A percentile compares a stretch with the other conserved stretches of the same genome.
Conservation (phyloP, 2,329 filamentous ascomycete species). For the Fusarium chlamydosporum region DNA sequence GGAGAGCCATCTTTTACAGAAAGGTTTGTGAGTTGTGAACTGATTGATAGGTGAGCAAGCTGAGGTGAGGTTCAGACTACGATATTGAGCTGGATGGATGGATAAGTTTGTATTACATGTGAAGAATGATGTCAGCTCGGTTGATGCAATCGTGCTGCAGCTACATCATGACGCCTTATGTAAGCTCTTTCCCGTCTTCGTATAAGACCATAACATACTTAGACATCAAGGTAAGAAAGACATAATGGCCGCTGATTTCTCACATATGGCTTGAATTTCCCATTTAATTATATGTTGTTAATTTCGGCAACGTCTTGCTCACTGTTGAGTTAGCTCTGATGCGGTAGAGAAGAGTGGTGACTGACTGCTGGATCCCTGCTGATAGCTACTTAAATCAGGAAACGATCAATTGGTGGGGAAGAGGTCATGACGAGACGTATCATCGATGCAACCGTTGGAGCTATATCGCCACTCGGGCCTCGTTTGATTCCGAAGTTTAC, state of each 20-base stretch:
- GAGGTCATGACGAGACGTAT: conserved; percentile 8
- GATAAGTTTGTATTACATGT: conserved; percentile 12
- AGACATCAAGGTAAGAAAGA: conserved; percentile 6
- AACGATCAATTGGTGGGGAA: conserved; percentile 6
- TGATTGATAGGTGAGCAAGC: not conserved
- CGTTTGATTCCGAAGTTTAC: conserved; percentile 27
- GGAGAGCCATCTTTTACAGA: conserved; percentile 73
- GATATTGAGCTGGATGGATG: not conserved
- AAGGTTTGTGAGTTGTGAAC: not conserved
- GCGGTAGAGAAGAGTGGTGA: not conserved
- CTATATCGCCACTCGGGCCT: conserved; percentile 20
- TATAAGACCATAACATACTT: not conserved
- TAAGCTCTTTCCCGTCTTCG: conserved; percentile 21
- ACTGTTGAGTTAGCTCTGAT: not conserved
- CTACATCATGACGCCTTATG: conserved; percentile 34
- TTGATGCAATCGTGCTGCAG: conserved; percentile 23
- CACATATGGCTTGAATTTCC: not conserved
- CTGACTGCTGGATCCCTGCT: conserved; percentile 11
- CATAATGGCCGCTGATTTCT: not conserved
- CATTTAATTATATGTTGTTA: not conserved
- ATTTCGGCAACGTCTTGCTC: not conserved
- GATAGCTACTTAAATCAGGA: conserved; percentile 6
- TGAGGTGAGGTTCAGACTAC: not conserved
- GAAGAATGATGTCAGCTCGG: conserved; percentile 36
- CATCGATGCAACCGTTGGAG: conserved; percentile 12